Evolutionary conservation across 2,329 filamentous ascomycete species (phyloP).

Genomic region (Sporothrix euskadiensis): DNA sequence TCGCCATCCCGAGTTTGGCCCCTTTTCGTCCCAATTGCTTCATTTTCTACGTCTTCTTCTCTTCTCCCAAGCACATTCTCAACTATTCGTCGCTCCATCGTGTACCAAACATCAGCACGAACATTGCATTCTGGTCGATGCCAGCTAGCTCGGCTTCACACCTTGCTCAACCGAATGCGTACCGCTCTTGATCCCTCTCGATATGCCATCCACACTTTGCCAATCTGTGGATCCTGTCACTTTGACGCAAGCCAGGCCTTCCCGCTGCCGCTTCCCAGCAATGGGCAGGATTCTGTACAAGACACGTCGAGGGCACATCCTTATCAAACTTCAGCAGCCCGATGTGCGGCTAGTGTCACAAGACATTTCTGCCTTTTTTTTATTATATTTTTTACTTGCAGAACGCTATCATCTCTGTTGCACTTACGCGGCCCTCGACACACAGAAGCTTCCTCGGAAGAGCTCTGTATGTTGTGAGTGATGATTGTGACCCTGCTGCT

Average conservation of each 20-base stretch:
- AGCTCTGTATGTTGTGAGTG: neutral
- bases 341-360: neutral
- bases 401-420: neutral
- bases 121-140: neutral
- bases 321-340: neutral
- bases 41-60: neutral
- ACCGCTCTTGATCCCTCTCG: conserved; percentile 15
- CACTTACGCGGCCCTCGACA: neutral
- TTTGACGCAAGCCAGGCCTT: conserved; percentile 24
- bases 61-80: neutral
- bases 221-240: conserved; percentile 24
- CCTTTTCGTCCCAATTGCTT: conserved; percentile 10
- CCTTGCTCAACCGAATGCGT: conserved; percentile 23
- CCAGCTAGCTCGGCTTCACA: conserved; percentile 20
- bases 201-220: conserved; percentile 24
- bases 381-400: neutral
- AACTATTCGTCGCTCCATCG: neutral
- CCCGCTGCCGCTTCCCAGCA: conserved; percentile 15
- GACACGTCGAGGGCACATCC: neutral
- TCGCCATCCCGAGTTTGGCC: neutral
- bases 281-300: conserved; percentile 8
- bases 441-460: neutral
- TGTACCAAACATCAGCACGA: conserved; percentile 15
- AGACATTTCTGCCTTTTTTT: neutral
- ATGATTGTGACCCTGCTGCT: neutral